phyloP scores from a whole-genome alignment of 495 filamentous ascomycete species.

The Daldinia bambusicola region DNA sequence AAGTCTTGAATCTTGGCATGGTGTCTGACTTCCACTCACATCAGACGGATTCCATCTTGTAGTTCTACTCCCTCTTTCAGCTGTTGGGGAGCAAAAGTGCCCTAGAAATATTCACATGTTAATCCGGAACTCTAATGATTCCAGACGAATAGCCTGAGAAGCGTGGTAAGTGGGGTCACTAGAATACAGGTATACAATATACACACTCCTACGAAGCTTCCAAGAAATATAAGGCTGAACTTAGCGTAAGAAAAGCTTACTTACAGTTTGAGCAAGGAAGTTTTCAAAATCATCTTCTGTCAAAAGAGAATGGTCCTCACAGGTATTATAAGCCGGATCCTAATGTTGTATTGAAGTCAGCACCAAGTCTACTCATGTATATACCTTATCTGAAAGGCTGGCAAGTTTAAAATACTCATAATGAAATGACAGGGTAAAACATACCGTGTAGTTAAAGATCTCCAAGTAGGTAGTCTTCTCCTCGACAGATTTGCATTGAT shows the following conservation, averaged over 20 bases:
- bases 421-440: constrained; percentile 29
- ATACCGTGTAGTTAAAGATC: constrained; percentile 65
- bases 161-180: not conserved
- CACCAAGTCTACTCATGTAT: not conserved
- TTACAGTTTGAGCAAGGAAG: constrained; percentile 60
- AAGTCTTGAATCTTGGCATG: not conserved
- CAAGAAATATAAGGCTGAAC: not conserved
- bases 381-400: not conserved
- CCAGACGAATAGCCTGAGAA: not conserved
- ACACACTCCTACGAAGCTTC: constrained; percentile 4
- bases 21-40: constrained; percentile 52
- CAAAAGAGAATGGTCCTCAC: constrained; percentile 61
- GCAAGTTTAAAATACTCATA: constrained; percentile 1
- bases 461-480: constrained; percentile 64
- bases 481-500: constrained; percentile 53
- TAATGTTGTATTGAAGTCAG: constrained; percentile 31
- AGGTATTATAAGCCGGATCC: constrained; percentile 56
- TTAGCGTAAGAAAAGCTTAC: constrained; percentile 16
- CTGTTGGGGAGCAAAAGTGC: constrained; percentile 58
- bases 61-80: constrained; percentile 55
- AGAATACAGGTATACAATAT: not conserved
- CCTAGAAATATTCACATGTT: constrained; percentile 47
- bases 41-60: constrained; percentile 57
- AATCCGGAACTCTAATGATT: constrained; percentile 5
- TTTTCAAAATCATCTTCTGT: constrained; percentile 64